These are phyloP conservation scores for Cordyceps pruinosa DNA, from an alignment of 2,329 filamentous ascomycete species.

Conservation along the genomic window DNA sequence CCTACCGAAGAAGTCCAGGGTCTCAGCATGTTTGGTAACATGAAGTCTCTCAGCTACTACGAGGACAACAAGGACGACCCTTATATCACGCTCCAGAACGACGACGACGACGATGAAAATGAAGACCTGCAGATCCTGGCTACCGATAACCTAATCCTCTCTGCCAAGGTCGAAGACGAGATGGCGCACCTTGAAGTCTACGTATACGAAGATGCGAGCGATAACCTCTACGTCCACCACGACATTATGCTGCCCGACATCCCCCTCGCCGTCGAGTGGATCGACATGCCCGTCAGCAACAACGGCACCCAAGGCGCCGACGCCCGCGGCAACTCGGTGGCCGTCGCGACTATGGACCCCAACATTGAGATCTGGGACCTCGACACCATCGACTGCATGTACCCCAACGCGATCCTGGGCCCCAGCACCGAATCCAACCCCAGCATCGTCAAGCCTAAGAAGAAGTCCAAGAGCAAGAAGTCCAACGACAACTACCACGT, in stretches of 20 bases:
- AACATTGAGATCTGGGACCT: conserved; percentile 99
- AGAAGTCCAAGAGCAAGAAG: conserved; percentile 85
- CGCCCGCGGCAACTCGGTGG: conserved; percentile 79
- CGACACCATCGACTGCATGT: conserved; percentile 95
- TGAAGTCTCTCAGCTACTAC: conserved; percentile 90
- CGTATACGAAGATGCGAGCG: conserved; percentile 89
- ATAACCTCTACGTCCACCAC: conserved; percentile 98
- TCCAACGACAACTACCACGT: conserved; percentile 89
- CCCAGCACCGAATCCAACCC: conserved; percentile 53
- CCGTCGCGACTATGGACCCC: conserved; percentile 93
- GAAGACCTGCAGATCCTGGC: conserved; percentile 91
- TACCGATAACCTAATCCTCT: conserved; percentile 86
- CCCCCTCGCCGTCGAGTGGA: conserved; percentile 90
- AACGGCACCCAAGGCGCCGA: conserved; percentile 57
- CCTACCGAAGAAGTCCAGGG: conserved; percentile 52
- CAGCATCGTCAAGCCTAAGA: conserved; percentile 69
- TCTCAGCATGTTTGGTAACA: conserved; percentile 90
- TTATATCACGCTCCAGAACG: conserved; percentile 82
- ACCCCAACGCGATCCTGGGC: conserved; percentile 91
- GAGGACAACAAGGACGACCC: conserved; percentile 91
- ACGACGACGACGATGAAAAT: conserved; percentile 64
- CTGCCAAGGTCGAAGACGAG: conserved; percentile 93
- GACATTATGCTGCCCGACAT: conserved; percentile 99
- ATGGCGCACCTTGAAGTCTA: conserved; percentile 95
- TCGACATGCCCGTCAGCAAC: conserved; percentile 75